Evolutionary conservation across 2,329 filamentous ascomycete genomes (phyloP).

Genomic region (Aspergillus nomiae): DNA sequence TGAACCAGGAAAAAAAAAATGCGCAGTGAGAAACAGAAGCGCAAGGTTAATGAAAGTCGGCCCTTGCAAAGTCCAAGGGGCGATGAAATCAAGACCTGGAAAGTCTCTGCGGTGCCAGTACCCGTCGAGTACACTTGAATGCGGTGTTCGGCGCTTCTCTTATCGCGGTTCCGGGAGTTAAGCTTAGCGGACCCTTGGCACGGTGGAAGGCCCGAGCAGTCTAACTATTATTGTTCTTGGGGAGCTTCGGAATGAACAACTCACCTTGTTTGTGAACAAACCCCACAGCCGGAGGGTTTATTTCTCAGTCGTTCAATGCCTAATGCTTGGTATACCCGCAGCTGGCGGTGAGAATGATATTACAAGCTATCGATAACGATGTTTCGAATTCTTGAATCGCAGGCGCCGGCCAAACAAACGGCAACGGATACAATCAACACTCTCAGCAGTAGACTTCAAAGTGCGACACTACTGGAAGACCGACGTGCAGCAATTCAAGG

Average conservation of each 20-base stretch:
- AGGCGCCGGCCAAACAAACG: conserved; percentile 92
- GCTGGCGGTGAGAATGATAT: conserved; percentile 45
- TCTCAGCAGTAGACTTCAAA: conserved; percentile 81
- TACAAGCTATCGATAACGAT: conserved; percentile 41
- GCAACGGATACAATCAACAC: conserved; percentile 92
- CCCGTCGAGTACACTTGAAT: conserved; percentile 5
- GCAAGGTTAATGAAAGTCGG: background rate
- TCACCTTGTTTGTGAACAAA: conserved; percentile 11
- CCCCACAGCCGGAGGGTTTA: background rate
- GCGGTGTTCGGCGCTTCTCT: conserved; percentile 23
- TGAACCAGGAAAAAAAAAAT: too few species aligned
- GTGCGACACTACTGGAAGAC: conserved; percentile 90
- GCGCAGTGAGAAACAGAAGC: background rate
- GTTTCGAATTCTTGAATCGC: conserved; percentile 63
- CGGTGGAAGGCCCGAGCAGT: background rate
- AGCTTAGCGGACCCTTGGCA: conserved; percentile 24
- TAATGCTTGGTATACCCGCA: conserved; percentile 26
- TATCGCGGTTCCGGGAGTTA: conserved; percentile 25
- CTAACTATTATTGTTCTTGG: conserved; percentile 3
- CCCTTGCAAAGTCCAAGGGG: background rate
- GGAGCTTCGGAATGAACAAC: conserved; percentile 17
- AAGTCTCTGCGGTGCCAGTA: conserved; percentile 20
- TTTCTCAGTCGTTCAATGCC: conserved; percentile 30
- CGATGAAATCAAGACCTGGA: conserved; percentile 9
- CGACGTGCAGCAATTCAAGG: conserved; percentile 90